Base-by-base conservation (phyloP, 2,329 filamentous ascomycete genomes). In the Zalaria obscura region DNA sequence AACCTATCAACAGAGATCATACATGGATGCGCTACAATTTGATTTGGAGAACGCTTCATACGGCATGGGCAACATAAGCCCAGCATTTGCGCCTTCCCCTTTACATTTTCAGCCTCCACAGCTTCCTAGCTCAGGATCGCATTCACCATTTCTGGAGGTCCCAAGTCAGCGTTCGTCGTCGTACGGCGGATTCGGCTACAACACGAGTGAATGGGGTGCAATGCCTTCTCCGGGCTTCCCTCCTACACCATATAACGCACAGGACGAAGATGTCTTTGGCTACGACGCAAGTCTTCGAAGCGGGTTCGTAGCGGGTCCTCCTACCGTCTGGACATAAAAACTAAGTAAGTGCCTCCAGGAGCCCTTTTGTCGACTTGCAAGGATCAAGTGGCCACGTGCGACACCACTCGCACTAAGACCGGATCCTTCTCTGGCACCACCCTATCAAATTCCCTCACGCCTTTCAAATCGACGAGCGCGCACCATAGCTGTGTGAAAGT, bases 81-180 rank as follows among this genome's bases (percentile, higher is more conserved):
- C 67, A n/a, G 67, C 67, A 0, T 70, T 70, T 51, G 64, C 65
- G 5, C 66, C 67, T 5, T 65, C 66, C 6, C 61, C 63, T 25
- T 55, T 67, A 25, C 59, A 56, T 27, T 63, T 66, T 42, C 49
- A 58, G 38, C 57, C 63, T 18, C 43, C 52, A 36, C 57, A 58
- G 34, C 40, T 42, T 28, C 51, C 51, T 5, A 34, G 47, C 18
- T 52, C 49, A 46, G 59, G 51, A 35, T 53, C 42, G 52, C 58
- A 40, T 18, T 48, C 49, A 25, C 51, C 55, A 45, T 70, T 63
- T 42, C 61, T 70, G 38, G 65, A 68, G 44, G 61, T 70, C 4
- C 66, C 67, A 26, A 40, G 33, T 25, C 38, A 45, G 31, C 33
- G 40, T 27, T 32, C 48, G n/a, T 45, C 54, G 27, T 38, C 44